Percentiles rank a stretch among this genome's conserved stretches.
phyloP scores from a whole-genome alignment of 768 basidiomycete genomes.

The Lactarius vividus region DNA sequence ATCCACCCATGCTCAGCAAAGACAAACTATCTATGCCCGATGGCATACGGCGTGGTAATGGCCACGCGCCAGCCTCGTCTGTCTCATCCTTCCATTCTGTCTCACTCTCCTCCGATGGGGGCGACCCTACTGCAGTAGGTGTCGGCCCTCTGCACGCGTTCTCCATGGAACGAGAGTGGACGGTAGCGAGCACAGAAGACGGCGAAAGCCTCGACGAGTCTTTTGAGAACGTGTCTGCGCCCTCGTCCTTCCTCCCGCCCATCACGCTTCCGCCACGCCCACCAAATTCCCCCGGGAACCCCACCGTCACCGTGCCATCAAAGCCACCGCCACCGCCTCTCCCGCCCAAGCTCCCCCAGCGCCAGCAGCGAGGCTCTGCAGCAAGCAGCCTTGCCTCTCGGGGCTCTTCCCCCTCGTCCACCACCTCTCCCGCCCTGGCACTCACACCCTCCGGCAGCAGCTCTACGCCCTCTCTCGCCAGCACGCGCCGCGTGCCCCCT shows the following conservation, averaged over 20 bases:
- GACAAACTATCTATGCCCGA: conserved; percentile 35
- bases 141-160: conserved; percentile 33
- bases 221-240: conserved; percentile 61
- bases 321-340: background rate
- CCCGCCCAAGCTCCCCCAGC: conserved; percentile 27
- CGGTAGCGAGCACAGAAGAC: conserved; percentile 43
- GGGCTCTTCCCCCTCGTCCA: conserved; percentile 24
- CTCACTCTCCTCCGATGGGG: conserved; percentile 64
- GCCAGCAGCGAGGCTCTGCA: conserved; percentile 3
- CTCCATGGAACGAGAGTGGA: conserved; percentile 42
- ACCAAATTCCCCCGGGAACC: conserved; percentile 31
- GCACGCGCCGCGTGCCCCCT: conserved; percentile 17
- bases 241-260: conserved; percentile 41
- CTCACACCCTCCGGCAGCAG: conserved; percentile 8
- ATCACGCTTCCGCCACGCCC: conserved; percentile 31
- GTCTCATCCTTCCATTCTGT: conserved; percentile 79
- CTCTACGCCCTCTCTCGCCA: conserved; percentile 6
- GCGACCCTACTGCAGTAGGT: conserved; percentile 26
- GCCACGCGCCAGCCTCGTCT: conserved; percentile 61
- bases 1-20: conserved; percentile 41
- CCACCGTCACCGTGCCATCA: background rate
- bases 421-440: conserved; percentile 37
- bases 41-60: conserved; percentile 35
- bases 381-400: conserved; percentile 21
- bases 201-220: conserved; percentile 59